Evolutionary conservation across 352 stramenopile species (phyloP).

Genomic region (Halophytophthora batemanensis): DNA sequence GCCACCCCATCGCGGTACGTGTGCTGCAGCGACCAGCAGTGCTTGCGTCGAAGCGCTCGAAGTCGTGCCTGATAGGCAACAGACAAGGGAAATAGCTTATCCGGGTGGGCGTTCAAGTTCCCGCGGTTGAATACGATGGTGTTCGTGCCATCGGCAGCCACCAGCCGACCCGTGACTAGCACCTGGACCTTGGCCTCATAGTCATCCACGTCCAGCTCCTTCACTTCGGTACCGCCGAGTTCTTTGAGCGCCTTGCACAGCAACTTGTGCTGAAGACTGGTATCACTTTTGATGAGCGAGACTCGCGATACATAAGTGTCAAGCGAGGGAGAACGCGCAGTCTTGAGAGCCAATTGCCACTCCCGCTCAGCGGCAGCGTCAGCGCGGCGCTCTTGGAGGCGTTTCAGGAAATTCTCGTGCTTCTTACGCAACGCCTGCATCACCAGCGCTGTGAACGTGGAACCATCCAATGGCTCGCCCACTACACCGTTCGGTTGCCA

Average conservation of each 20-base stretch:
- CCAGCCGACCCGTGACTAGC: conserved; percentile 42
- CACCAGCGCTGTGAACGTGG: conserved; percentile 24
- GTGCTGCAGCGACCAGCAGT: conserved; percentile 38
- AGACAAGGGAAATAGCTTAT: conserved; percentile 39
- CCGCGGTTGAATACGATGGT: conserved; percentile 61
- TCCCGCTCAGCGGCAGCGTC: conserved; percentile 33
- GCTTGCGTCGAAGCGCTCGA: conserved; percentile 21
- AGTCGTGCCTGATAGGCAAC: conserved; percentile 33
- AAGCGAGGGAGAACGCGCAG: conserved; percentile 23
- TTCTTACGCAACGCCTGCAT: conserved; percentile 54
- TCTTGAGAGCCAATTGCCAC: conserved; percentile 38
- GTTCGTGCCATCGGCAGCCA: conserved; percentile 12
- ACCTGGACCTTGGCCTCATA: conserved; percentile 54
- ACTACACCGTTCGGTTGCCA: conserved; percentile 35
- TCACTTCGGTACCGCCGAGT: conserved; percentile 10
- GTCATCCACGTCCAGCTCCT: conserved; percentile 18
- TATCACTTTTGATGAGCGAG: conserved; percentile 13
- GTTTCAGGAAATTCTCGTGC: conserved; percentile 42
- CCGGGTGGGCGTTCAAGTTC: conserved; percentile 53
- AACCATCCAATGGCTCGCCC: conserved; percentile 16
- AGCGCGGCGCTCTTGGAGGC: conserved; percentile 32
- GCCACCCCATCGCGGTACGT: conserved; percentile 37
- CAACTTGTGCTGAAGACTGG: conserved; percentile 44
- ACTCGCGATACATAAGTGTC: conserved; percentile 29
- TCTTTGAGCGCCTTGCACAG: conserved; percentile 47